These are phyloP conservation scores for Coemansia sp. DNA, from an alignment of 192 early-diverging fungal genomes.

Conservation along the genomic window DNA sequence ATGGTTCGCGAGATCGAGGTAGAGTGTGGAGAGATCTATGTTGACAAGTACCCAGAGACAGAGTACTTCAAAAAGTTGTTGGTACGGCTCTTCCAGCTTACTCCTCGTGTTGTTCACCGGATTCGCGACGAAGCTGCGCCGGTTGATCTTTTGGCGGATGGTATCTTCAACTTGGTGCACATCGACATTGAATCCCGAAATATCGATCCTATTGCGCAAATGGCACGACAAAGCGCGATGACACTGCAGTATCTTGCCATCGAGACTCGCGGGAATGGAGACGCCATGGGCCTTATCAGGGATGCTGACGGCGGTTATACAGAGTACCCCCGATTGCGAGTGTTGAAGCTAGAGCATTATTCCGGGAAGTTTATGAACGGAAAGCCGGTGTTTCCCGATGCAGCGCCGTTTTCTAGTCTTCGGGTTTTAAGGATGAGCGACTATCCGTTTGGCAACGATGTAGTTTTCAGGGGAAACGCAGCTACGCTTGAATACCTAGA, in stretches of 20 bases:
- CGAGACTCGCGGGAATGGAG: neutral
- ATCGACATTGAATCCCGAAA: neutral
- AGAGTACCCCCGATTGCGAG: too few species aligned
- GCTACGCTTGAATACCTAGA: neutral
- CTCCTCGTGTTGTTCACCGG: neutral
- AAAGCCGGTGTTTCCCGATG: neutral
- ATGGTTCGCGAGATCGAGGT: neutral
- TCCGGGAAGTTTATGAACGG: too few species aligned
- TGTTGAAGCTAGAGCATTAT: too few species aligned
- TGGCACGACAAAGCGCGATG: neutral
- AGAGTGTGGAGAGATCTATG: neutral
- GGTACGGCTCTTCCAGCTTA: neutral
- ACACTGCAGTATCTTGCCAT: neutral
- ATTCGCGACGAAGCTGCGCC: neutral
- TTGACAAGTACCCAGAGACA: neutral
- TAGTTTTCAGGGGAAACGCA: constrained; percentile 3
- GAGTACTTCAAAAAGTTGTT: neutral
- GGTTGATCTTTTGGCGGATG: neutral
- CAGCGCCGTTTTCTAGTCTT: constrained; percentile 5
- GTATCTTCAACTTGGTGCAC: neutral
- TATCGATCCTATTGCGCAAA: neutral
- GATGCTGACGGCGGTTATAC: neutral
- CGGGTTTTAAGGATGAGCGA: neutral
- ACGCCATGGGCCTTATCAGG: neutral
- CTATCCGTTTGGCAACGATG: constrained; percentile 16